Percentiles rank a stretch among this genome's conserved stretches.
Conservation (phyloP, 176 grass and related monocot genomes). For the Elaeis guineensis region DNA sequence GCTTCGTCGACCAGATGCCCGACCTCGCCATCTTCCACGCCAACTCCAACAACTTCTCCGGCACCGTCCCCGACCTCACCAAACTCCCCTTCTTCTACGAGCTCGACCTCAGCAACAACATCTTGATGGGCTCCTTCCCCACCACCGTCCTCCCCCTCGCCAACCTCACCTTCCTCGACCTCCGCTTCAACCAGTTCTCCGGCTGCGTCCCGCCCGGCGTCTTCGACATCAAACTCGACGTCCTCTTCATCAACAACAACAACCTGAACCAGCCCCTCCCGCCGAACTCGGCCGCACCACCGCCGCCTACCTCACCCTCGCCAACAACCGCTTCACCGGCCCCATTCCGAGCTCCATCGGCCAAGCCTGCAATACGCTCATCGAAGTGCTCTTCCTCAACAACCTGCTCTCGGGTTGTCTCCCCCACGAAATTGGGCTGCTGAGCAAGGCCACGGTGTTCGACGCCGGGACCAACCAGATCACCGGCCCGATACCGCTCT, state of each 20-base stretch:
- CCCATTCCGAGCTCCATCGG: constrained; percentile 61
- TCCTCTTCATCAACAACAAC: constrained; percentile 97
- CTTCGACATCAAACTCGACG: constrained; percentile 40
- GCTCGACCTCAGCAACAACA: constrained; percentile 92
- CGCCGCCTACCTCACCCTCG: constrained; percentile 69
- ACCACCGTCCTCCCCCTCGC: constrained; percentile 23
- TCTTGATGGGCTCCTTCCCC: constrained; percentile 38
- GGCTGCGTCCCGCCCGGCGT: constrained; percentile 32
- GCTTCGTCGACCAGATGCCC: constrained; percentile 40
- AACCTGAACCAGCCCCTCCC: constrained; percentile 33
- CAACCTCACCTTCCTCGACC: constrained; percentile 79
- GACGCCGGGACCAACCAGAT: constrained; percentile 78
- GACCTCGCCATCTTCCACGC: constrained; percentile 94
- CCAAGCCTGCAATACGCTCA: constrained; percentile 28
- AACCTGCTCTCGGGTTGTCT: constrained; percentile 82
- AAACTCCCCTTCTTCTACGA: constrained; percentile 67
- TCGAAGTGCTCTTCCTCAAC: constrained; percentile 87
- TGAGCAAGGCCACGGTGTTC: constrained; percentile 68
- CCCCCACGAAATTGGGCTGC: constrained; percentile 67
- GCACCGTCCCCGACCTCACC: constrained; percentile 21
- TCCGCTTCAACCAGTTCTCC: constrained; percentile 55
- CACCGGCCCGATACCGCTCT: constrained; percentile 68
- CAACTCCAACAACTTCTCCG: constrained; percentile 70
- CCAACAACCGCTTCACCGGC: constrained; percentile 77
- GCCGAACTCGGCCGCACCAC: constrained; percentile 59